Conservation (phyloP, 257 asterid genomes). For the Jasminum sambac region DNA sequence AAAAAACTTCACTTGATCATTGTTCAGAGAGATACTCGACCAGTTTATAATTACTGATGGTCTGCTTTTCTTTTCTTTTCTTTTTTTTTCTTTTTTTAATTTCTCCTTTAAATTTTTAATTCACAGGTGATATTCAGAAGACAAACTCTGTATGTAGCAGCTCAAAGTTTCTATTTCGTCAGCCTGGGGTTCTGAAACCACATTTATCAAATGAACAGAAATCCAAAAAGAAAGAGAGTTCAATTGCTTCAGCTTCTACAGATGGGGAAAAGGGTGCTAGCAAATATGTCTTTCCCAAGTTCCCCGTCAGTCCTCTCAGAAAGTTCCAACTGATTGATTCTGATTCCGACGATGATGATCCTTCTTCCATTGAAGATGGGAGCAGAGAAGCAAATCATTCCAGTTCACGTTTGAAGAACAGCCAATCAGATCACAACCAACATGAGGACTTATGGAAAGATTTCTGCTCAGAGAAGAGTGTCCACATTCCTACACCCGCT, state of each 20-base stretch:
- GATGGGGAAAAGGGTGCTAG: constrained; percentile 31
- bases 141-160: constrained; percentile 59
- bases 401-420: constrained; percentile 30
- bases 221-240: constrained; percentile 37
- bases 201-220: constrained; percentile 44
- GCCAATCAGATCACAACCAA: constrained; percentile 27
- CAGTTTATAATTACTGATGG: background rate
- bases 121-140: constrained; percentile 41
- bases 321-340: constrained; percentile 86
- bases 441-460: constrained; percentile 69
- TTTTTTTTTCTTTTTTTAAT: no score
- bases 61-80: background rate
- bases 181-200: constrained; percentile 43
- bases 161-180: constrained; percentile 64
- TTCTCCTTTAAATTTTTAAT: background rate
- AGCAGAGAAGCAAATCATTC: constrained; percentile 27
- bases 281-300: constrained; percentile 43
- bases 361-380: constrained; percentile 35
- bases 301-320: constrained; percentile 75
- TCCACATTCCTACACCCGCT: constrained; percentile 71
- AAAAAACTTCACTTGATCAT: background rate
- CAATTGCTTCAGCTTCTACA: constrained; percentile 41
- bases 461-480: constrained; percentile 45
- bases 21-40: background rate
- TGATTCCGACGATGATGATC: constrained; percentile 79